These are phyloP conservation scores for Gynostemma pentaphyllum DNA, from an alignment of 306 rosid species.

Conservation along the genomic window DNA sequence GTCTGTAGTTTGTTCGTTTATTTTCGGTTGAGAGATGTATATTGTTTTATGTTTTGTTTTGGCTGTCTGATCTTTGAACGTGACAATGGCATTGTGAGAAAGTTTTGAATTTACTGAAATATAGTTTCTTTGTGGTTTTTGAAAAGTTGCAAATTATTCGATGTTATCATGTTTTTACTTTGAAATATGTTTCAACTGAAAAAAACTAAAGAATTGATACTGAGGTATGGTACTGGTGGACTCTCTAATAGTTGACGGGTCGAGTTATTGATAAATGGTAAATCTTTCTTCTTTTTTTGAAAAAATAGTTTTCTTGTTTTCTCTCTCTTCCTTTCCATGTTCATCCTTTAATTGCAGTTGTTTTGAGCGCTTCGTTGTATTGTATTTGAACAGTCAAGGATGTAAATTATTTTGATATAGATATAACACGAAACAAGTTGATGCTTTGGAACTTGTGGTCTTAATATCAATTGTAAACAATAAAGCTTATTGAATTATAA, in stretches of 20 bases:
- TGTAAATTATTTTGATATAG: not conserved
- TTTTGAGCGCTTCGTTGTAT: not conserved
- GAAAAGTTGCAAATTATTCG: not conserved
- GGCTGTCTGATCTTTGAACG: conserved; percentile 3
- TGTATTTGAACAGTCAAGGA: not conserved
- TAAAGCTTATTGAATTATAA: not conserved
- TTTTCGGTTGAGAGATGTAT: not conserved
- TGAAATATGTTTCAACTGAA: not conserved
- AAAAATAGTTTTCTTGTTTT: not conserved
- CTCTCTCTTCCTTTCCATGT: not conserved
- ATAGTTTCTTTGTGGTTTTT: not conserved
- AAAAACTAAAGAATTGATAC: not conserved
- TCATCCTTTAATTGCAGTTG: not conserved
- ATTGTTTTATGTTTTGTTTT: not conserved
- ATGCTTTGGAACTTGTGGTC: not conserved
- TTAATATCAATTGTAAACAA: not conserved
- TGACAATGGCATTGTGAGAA: not conserved
- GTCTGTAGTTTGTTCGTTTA: not conserved
- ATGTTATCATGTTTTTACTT: not conserved
- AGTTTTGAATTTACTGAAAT: not conserved
- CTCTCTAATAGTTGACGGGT: not conserved
- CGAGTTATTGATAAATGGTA: not conserved
- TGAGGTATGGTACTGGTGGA: not conserved
- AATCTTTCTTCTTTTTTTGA: not conserved
- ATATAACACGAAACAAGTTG: not conserved